phyloP scores from a whole-genome alignment of 192 early-diverging fungal genomes.

The Lunasporangiospora selenospora region DNA sequence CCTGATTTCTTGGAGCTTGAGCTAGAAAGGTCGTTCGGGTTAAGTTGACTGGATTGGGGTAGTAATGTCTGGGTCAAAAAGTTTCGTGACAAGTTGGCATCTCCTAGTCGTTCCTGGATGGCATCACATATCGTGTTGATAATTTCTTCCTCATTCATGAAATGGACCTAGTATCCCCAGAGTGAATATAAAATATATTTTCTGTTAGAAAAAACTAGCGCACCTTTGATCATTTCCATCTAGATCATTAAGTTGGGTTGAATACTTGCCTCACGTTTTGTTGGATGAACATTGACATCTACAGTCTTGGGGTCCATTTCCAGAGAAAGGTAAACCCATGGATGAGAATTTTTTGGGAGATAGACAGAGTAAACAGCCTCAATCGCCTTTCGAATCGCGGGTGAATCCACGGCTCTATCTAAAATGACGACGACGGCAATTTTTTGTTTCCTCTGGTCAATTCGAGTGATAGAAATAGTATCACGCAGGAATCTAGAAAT shows the following conservation, averaged over 20 bases:
- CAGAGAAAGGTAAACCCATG: slow-evolving; percentile 92
- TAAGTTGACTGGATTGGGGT: slow-evolving; percentile 19
- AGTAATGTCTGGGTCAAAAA: slow-evolving; percentile 71
- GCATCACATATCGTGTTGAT: slow-evolving; percentile 71
- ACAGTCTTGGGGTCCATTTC: slow-evolving; percentile 87
- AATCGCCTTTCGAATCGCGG: slow-evolving; percentile 80
- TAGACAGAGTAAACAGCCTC: slow-evolving; percentile 82
- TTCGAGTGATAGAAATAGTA: not conserved
- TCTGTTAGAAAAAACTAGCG: not conserved
- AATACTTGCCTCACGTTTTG: slow-evolving; percentile 81
- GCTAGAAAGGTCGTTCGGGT: slow-evolving; percentile 6
- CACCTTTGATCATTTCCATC: not conserved
- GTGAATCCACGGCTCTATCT: slow-evolving; percentile 88
- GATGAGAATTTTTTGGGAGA: slow-evolving; percentile 87
- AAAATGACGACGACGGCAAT: not conserved
- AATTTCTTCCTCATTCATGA: slow-evolving; percentile 90
- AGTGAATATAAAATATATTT: not conserved
- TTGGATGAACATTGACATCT: slow-evolving; percentile 99
- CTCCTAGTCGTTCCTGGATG: slow-evolving; percentile 72
- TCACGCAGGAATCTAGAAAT: not conserved
- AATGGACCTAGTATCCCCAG: slow-evolving; percentile 68
- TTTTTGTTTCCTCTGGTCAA: too few relatives aligned
- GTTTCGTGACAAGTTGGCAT: slow-evolving; percentile 74
- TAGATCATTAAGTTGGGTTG: not conserved
- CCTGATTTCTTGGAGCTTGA: slow-evolving; percentile 18